phyloP scores from a whole-genome alignment of 441 rosid genomes.

The Populus hybrid region DNA sequence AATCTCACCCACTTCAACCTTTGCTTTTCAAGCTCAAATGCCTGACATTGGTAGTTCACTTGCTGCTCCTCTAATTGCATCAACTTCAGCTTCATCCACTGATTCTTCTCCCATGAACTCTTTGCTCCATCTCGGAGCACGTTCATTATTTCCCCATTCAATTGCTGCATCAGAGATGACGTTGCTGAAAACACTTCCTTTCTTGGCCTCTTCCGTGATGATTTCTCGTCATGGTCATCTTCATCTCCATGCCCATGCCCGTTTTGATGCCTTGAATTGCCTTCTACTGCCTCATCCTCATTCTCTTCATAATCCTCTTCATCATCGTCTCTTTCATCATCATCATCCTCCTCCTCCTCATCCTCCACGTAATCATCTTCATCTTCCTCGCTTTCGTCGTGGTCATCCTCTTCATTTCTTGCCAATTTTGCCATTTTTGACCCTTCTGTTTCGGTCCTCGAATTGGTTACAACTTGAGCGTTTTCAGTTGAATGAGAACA shows the following conservation, averaged over 20 bases:
- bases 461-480: constrained; percentile 20
- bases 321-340: constrained; percentile 40
- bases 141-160: constrained; percentile 40
- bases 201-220: constrained; percentile 32
- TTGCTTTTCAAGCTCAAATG: constrained; percentile 81
- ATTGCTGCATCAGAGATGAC: constrained; percentile 41
- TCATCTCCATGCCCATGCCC: constrained; percentile 50
- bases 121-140: constrained; percentile 54
- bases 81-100: constrained; percentile 60
- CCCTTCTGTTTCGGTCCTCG: constrained; percentile 33
- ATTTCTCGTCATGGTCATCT: constrained; percentile 37
- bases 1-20: constrained; percentile 88
- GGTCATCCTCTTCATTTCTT: constrained; percentile 35
- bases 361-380: constrained; percentile 36
- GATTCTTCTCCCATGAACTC: constrained; percentile 84
- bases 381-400: constrained; percentile 38
- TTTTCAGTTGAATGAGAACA: constrained; percentile 58
- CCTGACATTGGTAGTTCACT: constrained; percentile 55
- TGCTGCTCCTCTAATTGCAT: constrained; percentile 72
- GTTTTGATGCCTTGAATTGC: constrained; percentile 33
- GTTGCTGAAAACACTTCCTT: constrained; percentile 17
- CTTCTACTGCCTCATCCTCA: constrained; percentile 20
- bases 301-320: constrained; percentile 38
- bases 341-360: constrained; percentile 39
- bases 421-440: constrained; percentile 30